Base-by-base conservation (phyloP, 352 stramenopile genomes). In the Aphanomyces stellatus region DNA sequence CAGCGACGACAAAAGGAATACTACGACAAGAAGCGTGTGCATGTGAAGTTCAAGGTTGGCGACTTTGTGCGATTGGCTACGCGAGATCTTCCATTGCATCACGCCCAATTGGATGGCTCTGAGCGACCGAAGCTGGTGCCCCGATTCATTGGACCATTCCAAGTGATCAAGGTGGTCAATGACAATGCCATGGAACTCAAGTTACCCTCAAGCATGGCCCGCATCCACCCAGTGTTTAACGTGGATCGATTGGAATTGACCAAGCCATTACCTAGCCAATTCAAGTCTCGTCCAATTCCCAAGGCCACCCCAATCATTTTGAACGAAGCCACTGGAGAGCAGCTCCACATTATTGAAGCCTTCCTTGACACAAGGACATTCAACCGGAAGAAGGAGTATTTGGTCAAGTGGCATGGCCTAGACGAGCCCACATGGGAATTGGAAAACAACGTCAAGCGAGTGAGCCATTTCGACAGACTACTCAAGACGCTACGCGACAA, bases 1-100 rank as follows among this genome's bases (percentile, higher is more conserved):
- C n/a, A n/a, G n/a, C n/a, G n/a, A n/a, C 49, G 49, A 10, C 49
- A 57, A 31, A 57, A 57, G 49, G 28, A 57, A 27, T 57, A 57
- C 28, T 57, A 57, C 34, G 41, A 63, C 55, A 63, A 63, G 55
- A n/a, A 19, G 22, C 55, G 55, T 19, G 24, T n/a, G 6, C 10
- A 63, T 51, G 34, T 63, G 25, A 31, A 13, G 25, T 63, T 63
- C 41, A 51, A 7, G 8, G 28, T 49, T 19, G 55, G 55, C 34
- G 55, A 63, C 55, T 57, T 33, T 13, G 24, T 27, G 24, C 28
- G 6, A 30, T 24, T 57, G 6, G 49, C 49, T 13, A 57, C 49
- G 4, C 49, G 49, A 34, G 28, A 57, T 24, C 19, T 57, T 13
- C 49, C 49, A 10, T n/a, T 57, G 10, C 49, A 24, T 17, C 49